Evolutionary conservation across 2,329 filamentous ascomycete genomes (phyloP), one percentile per base, ranked within the genome.

Genomic region (Monosporascus ibericus): DNA sequence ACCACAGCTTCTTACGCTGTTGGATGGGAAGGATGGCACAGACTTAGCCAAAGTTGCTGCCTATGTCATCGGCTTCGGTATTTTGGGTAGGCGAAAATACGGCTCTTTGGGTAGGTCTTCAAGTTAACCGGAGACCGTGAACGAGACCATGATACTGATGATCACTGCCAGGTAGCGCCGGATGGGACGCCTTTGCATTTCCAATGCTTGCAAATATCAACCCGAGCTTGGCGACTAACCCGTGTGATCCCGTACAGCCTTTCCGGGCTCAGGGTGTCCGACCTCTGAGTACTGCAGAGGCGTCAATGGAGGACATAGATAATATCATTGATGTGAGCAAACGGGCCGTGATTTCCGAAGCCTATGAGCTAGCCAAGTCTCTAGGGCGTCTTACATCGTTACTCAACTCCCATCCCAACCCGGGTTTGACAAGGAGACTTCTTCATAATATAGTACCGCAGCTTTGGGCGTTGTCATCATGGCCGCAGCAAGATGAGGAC

Each of bases 61-160:
- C 0, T 84, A 84, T 58, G 76, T 86, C 18, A 82, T 86, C 56
- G 81, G 81, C 1, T 86, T 81, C 61, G 85, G 86, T 0, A 81
- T 90, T 18, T 66, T 90, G 8, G 85, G 84, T 3, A 81, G 78
- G 53, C 85, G 77, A 60, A 73, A 78, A 25, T 81, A 76, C 48
- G 86, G 86, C 11, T 83, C 84, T 6, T 85, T 84, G 48, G 84
- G 83, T 69, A 72, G 58, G 57, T 9, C 6, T 18, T n/a, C 20
- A 70, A 61, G 51, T 40, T 52, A 22, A 1, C 22, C 9, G 36
- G 39, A 30, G 5, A 17, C 5, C 3, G 5, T 34, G 5, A 34
- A 34, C 30, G 15, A 55, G 60, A 14, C 30, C 18, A 56, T 62
- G 38, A 61, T 58, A 48, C 47, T 57, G n/a, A 44, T 46, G 14